Base-by-base conservation (phyloP, 371 early-diverging fungal genomes). In the Circinella umbellata region DNA sequence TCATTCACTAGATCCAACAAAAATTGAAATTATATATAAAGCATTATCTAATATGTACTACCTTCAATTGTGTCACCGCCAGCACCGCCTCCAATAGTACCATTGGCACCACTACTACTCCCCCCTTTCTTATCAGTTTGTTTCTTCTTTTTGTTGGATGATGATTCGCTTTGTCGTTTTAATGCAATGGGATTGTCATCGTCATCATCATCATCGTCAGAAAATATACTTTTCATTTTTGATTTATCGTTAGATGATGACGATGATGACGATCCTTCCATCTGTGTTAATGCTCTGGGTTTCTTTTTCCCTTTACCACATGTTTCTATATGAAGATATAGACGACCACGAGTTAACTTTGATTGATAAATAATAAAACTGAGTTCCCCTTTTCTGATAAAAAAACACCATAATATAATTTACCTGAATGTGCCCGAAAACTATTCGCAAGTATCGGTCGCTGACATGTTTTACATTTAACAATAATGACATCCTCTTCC, bases 341-440 rank as follows among this genome's bases (percentile, higher is more conserved):
- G 1, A 27, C 27, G 27, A 27, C 27, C 27, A 27, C 2, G 27
- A 27, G 27, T 27, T 27, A 27, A 2, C 27, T 27, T 27, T 27
- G 2, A 27, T 27, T 27, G 27, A 27, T 27, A 27, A 2, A 27
- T 27, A 27, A 27, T 27, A 27, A 27, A 27, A 27, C 27, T 2
- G 27, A 27, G 27, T 27, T 27, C 27, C 2, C 2, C 0, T 27
- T 27, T 2, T 27, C 27, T 27, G 27, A 27, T 1, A 27, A 27
- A 27, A 27, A 27, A 27, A 27, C 2, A 27, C 27, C 27, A 27
- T 2, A 27, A 2, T 27, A 2, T 27, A 27, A 27, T 27, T 57
- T 73, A 82, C 84, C 80, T 63, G 73, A 61, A 65, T 85, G 85
- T 10, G 75, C 69, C 20, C 67, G 71, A 57, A 85, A 82, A 63